Conservation (phyloP, 1,139 yeast species). For the Saccharomyces hybrid region DNA sequence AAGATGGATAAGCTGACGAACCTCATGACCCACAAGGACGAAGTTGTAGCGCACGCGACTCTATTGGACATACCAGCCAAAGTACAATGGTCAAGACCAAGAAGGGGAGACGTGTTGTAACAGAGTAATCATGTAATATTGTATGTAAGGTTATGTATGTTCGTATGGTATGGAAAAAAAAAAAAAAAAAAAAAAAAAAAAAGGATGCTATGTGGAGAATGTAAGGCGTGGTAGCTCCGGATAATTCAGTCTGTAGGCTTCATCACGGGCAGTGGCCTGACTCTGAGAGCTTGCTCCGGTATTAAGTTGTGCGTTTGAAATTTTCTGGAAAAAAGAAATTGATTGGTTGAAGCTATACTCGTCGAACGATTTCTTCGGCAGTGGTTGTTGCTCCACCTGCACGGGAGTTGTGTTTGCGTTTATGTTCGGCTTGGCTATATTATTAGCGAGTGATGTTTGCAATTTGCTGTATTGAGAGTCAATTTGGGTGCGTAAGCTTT, state of each 20-base stretch:
- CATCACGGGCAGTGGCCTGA: constrained; percentile 3
- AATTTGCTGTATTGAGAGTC: constrained; percentile 19
- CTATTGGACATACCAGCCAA: not conserved
- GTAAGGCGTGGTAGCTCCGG: constrained; percentile 27
- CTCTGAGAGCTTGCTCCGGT: not conserved
- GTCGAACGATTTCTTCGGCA: constrained; percentile 23
- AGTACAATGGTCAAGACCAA: constrained; percentile 1
- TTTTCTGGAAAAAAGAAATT: constrained; percentile 13
- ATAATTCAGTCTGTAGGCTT: constrained; percentile 11
- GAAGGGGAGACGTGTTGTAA: not conserved
- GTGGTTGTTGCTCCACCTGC: constrained; percentile 3
- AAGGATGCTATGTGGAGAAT: constrained; percentile 12
- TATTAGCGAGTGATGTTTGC: constrained; percentile 22
- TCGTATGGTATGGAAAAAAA: not conserved
- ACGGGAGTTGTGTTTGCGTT: not conserved
- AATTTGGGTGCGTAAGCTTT: constrained; percentile 20
- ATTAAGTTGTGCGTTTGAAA: not conserved
- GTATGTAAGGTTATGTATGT: constrained; percentile 2
- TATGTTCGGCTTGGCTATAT: constrained; percentile 18
- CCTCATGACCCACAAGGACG: not conserved
- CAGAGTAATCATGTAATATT: constrained; percentile 1
- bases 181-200: not conserved
- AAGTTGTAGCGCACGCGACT: not conserved
- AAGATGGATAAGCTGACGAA: not conserved
- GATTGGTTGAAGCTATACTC: constrained; percentile 24